Conservation (phyloP, 371 early-diverging fungal genomes). For the Paramicrosporidium saccamoebae region DNA sequence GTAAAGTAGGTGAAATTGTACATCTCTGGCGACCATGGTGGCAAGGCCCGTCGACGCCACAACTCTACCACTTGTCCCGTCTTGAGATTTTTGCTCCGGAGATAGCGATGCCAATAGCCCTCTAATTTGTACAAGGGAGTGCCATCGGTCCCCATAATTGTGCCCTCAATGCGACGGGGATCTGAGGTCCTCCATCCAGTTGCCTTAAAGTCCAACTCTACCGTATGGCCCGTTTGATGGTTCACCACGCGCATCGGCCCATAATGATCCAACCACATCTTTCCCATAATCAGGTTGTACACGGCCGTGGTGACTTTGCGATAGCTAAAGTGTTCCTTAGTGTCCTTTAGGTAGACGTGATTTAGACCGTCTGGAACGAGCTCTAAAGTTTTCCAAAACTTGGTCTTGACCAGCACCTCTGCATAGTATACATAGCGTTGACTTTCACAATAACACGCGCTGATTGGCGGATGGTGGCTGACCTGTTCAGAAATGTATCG, state of each 20-base stretch:
- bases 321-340: conserved; percentile 35
- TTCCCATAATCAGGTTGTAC: conserved; percentile 47
- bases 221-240: conserved; percentile 27
- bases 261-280: conserved; percentile 33
- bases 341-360: conserved; percentile 21
- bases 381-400: conserved; percentile 42
- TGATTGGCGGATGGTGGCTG: conserved; percentile 51
- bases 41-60: too few species aligned
- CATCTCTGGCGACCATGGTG: conserved; percentile 9
- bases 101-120: not conserved
- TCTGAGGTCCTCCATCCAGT: conserved; percentile 19
- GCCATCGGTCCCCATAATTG: conserved; percentile 14
- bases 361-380: conserved; percentile 32
- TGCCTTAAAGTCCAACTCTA: conserved; percentile 27
- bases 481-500: conserved; percentile 53
- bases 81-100: conserved; percentile 2
- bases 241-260: conserved; percentile 41
- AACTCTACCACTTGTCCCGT: too few species aligned
- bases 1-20: conserved; percentile 41
- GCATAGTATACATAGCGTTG: conserved; percentile 32
- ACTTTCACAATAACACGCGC: conserved; percentile 46
- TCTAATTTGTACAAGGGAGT: too few species aligned
- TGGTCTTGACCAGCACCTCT: conserved; percentile 32
- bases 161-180: conserved; percentile 22
- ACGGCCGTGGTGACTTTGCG: conserved; percentile 42